These are phyloP conservation scores for Chlamydomonas sp. DNA, from an alignment of 139 green algal species.

Conservation along the genomic window DNA sequence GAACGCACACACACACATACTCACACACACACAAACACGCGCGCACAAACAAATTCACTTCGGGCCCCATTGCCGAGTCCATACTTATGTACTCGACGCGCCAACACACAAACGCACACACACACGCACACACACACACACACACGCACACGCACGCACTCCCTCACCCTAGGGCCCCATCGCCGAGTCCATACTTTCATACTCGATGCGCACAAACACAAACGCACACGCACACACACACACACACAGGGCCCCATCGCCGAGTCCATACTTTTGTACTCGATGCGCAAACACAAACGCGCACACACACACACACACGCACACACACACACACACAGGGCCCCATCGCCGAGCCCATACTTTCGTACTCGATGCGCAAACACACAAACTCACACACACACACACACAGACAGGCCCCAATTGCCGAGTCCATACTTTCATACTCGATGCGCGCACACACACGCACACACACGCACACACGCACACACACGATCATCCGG, in stretches of 20 bases:
- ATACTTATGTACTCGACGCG: too few species aligned
- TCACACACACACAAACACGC: too few species aligned
- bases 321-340: not conserved
- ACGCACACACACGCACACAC: constrained; percentile 12
- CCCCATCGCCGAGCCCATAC: too few species aligned
- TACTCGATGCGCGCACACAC: too few species aligned
- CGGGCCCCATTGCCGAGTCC: too few species aligned
- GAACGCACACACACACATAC: too few species aligned
- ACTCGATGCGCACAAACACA: not conserved
- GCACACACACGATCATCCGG: not conserved
- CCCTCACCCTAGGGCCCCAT: too few species aligned
- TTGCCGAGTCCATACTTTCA: too few species aligned
- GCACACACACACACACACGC: not conserved
- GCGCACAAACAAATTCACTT: too few species aligned
- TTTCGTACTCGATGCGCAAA: too few species aligned
- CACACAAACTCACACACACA: not conserved
- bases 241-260: not conserved
- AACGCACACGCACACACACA: not conserved
- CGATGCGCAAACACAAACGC: not conserved
- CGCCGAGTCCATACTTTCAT: too few species aligned
- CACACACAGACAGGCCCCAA: constrained; percentile 5
- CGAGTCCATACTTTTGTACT: too few species aligned
- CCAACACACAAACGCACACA: not conserved
- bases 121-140: constrained; percentile 2
- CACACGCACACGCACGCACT: not conserved